Evolutionary conservation across 441 rosid genomes (phyloP).

Genomic region (Euphorbia corollata): DNA sequence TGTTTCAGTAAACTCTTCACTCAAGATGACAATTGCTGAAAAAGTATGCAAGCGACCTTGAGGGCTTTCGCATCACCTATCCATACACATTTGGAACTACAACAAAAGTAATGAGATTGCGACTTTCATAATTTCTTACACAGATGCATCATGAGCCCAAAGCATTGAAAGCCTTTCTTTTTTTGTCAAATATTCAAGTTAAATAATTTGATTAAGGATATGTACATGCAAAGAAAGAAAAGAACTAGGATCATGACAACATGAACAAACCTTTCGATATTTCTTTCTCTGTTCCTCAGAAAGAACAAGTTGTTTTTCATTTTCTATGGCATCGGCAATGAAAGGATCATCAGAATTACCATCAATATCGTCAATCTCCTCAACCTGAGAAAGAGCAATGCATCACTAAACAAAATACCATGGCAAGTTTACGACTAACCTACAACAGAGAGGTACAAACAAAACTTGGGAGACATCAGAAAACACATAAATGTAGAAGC

Average conservation of each 20-base stretch:
- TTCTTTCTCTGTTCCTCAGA: slow-evolving; percentile 74
- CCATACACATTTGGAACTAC: no score
- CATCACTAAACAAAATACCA: slow-evolving; percentile 18
- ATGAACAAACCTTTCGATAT: slow-evolving; percentile 64
- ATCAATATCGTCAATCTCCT: slow-evolving; percentile 93
- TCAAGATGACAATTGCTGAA: no score
- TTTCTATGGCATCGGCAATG: slow-evolving; percentile 75
- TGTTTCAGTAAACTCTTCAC: no score
- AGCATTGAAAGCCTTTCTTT: no score
- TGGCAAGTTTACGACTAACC: neutral
- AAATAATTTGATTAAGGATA: neutral
- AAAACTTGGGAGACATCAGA: neutral
- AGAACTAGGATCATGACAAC: slow-evolving; percentile 6
- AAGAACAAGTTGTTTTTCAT: slow-evolving; percentile 68
- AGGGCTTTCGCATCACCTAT: no score
- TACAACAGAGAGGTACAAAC: neutral
- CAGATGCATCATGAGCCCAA: no score
- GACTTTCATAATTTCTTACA: no score
- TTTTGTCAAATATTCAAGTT: neutral
- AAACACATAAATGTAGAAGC: neutral
- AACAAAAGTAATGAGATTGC: no score
- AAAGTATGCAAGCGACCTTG: no score
- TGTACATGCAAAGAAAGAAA: neutral
- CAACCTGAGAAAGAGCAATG: slow-evolving; percentile 51
- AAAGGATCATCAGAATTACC: slow-evolving; percentile 61